Conservation (phyloP, 1,139 yeast species). For the Yamadazyma mexicana region DNA sequence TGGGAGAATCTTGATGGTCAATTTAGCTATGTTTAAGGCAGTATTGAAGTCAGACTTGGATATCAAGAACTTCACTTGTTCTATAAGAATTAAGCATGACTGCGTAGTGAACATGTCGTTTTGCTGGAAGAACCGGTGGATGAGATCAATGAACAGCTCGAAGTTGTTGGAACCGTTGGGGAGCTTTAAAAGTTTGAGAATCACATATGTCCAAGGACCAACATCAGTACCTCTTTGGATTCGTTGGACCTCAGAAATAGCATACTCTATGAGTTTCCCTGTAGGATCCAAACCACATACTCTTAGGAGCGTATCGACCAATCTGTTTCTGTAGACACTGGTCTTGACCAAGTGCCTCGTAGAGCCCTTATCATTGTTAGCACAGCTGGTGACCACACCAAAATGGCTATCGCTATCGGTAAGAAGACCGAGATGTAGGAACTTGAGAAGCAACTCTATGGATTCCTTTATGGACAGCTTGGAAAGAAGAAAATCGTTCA, state of each 20-base stretch:
- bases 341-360: slow-evolving; percentile 16
- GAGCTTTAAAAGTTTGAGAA: slow-evolving; percentile 22
- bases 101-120: slow-evolving; percentile 28
- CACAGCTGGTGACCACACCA: slow-evolving; percentile 35
- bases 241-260: slow-evolving; percentile 17
- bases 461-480: slow-evolving; percentile 17
- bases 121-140: slow-evolving; percentile 23
- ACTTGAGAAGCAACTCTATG: slow-evolving; percentile 21
- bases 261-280: slow-evolving; percentile 20
- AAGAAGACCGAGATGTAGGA: slow-evolving; percentile 28
- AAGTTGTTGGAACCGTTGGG: slow-evolving; percentile 27
- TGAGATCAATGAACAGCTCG: slow-evolving; percentile 24
- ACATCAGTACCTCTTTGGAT: slow-evolving; percentile 1
- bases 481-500: slow-evolving; percentile 22
- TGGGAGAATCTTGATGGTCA: slow-evolving; percentile 35
- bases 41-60: slow-evolving; percentile 25
- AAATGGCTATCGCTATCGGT: slow-evolving; percentile 27
- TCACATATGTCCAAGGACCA: slow-evolving; percentile 32
- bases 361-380: slow-evolving; percentile 16
- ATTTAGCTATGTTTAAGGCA: slow-evolving; percentile 34
- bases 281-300: slow-evolving; percentile 22
- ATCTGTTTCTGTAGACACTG: slow-evolving; percentile 32
- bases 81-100: slow-evolving; percentile 35
- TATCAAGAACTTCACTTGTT: slow-evolving; percentile 40
- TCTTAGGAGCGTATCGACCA: slow-evolving; percentile 33